Base-by-base conservation (phyloP, 2,329 filamentous ascomycete genomes). In the Beauveria australis region DNA sequence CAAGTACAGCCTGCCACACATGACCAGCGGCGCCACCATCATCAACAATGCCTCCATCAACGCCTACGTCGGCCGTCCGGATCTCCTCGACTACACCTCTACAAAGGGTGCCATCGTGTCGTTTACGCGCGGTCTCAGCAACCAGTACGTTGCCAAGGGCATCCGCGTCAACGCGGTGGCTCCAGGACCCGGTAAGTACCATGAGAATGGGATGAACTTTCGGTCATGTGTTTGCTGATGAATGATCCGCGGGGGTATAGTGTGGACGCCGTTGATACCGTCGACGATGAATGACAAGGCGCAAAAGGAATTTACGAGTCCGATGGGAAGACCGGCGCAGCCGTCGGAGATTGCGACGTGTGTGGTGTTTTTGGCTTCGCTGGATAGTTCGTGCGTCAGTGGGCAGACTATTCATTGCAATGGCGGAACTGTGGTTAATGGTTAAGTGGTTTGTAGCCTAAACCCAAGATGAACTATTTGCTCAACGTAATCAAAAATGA, bases 1-100 rank as follows among this genome's bases (percentile, higher is more conserved):
- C 63, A 94, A 94, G 72, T 91, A 92, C 69, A 75, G 81, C 14
- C 78, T 94, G 12, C 85, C 85, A 0, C 87, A 92, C 73, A 89
- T 94, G 85, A 82, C 84, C 69, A 72, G 73, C n/a, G 90, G 91
- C 41, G 81, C 84, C 60, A 86, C 84, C 28, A 91, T 95, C 71
- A 91, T 95, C 80, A 94, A 93, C 77, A 92, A 91, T 70, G 86
- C 89, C 49, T 92, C 88, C 37, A 87, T 94, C 71, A 93, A 93
- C 71, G 89, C 87, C 28, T 94, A 93, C 74, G 83, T 92, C 61
- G 90, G 90, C 44, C 87, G 89, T 1, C 87, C 87, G 0, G 89
- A 93, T 67, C 80, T 93, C 2, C 82, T 94, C 53, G 89, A 94
- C 73, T 93, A 94, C 76, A 92, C 89, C 0, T 85, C 87, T 1